Base-by-base conservation (phyloP, 2,329 filamentous ascomycete species). In the Apiospora sp. region DNA sequence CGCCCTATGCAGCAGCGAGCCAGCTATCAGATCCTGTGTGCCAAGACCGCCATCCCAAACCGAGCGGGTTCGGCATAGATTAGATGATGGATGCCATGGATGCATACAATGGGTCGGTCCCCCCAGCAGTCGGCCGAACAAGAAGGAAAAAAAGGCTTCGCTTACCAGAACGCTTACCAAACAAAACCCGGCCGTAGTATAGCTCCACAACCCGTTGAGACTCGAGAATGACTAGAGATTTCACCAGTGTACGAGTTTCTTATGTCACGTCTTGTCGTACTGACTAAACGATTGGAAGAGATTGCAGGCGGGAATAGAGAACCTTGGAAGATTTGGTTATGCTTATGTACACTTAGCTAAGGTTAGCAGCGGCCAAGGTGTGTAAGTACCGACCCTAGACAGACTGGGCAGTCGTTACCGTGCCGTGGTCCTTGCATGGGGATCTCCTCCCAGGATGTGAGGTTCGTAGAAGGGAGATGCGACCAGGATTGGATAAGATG, bases 61-160 rank as follows among this genome's bases (percentile, higher is more conserved):
- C 30, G 30, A 61, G 54, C 54, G 54, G 54, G 54, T 37, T 61
- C 54, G 27, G 54, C 54, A 61, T 61, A 61, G 54, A 61, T 61
- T 61, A 61, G 54, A 61, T 61, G 54, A 61, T 61, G 54, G 54
- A n/a, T 37, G 54, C 54, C 54, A 37, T 34, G 51, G n/a, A 27
- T 27, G 27, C 27, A 30, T 30, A 30, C 27, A 2, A 30, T 30
- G 27, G 27, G 27, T 4, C 27, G 27, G 27, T 4, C 27, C 27
- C 2, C 27, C 27, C 27, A 30, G 27, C 51, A 13, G 51, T 58
- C 51, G 51, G 51, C 51, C 27, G 51, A 58, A 16, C 30, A 10
- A 19, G 14, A 46, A n/a, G 46, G 19, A 22, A 8, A 5, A 48
- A n/a, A 22, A 34, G 8, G 22, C 64, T 67, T 67, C 61, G 54